These are phyloP conservation scores for Paradendryphiella salina DNA, from an alignment of 2,329 filamentous ascomycete genomes.

Conservation along the genomic window DNA sequence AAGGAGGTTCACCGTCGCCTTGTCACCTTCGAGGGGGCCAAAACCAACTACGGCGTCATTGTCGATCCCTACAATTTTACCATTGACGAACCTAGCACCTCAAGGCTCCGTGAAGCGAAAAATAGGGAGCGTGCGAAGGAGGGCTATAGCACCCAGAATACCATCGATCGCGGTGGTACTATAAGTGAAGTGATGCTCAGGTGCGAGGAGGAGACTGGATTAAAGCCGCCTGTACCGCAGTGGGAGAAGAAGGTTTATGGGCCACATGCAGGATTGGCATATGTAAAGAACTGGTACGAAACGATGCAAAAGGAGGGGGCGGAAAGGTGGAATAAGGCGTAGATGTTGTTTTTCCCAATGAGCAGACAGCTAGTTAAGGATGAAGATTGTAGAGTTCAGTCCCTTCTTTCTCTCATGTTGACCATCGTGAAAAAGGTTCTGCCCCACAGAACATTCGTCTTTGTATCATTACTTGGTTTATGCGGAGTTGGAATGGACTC, in stretches of 20 bases:
- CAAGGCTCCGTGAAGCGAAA: constrained; percentile 42
- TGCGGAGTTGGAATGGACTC: too few relatives aligned
- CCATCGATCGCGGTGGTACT: constrained; percentile 52
- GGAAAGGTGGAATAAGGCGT: constrained; percentile 27
- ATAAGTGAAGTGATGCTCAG: constrained; percentile 46
- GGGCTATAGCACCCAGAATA: constrained; percentile 23
- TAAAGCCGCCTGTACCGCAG: constrained; percentile 49
- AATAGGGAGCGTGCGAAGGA: constrained; percentile 23
- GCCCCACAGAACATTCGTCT: too few relatives aligned
- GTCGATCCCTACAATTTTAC: constrained; percentile 44
- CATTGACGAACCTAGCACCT: constrained; percentile 47
- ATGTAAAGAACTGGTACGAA: constrained; percentile 52
- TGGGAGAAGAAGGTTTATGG: constrained; percentile 54
- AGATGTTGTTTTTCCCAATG: neutral
- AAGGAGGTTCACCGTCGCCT: constrained; percentile 53
- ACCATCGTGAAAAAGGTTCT: too few relatives aligned
- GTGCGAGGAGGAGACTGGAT: constrained; percentile 50
- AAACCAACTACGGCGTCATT: constrained; percentile 52
- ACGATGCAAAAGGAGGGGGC: constrained; percentile 40
- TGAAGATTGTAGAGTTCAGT: too few relatives aligned
- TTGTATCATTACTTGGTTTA: too few relatives aligned
- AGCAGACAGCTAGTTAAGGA: too few relatives aligned
- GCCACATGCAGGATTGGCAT: constrained; percentile 50
- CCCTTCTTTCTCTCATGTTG: too few relatives aligned
- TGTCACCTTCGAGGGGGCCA: constrained; percentile 51